Base-by-base conservation (phyloP, 169 alveolate species). In the Plasmodium inui region DNA sequence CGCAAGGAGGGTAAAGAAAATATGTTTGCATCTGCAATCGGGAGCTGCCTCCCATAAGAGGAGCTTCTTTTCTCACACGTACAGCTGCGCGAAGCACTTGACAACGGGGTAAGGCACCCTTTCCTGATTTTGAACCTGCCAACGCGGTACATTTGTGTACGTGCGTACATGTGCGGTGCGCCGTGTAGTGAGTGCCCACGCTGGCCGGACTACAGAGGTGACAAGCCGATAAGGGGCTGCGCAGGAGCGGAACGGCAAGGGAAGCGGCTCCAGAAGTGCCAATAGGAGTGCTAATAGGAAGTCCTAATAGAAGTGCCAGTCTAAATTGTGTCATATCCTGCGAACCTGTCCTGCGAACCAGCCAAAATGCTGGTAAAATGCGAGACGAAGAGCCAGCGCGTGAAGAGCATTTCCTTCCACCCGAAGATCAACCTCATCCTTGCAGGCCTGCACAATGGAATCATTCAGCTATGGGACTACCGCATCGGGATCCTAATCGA, bases 401-500 rank as follows among this genome's bases (percentile, higher is more conserved):
- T 98, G 84, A 99, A 99, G 97, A 99, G 99, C 37, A 89, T 98
- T 71, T 95, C 99, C 72, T 99, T 99, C 94, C 99, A 99, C 95
- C 99, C 99, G 30, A 97, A 97, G 30, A 96, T 98, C 83, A 99
- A 98, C 10, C 97, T 99, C 98, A 93, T 99, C 46, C 92, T 99
- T 57, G 98, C 98, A 9, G 98, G 99, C 3, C 95, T 98, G 61
- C 99, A 99, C 97, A 97, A 97, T 82, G 99, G 99, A 82, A 98
- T 96, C 70, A 98, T 99, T 32, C 98, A 98, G 79, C 95, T 98
- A 26, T 98, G 98, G 98, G 99, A 99, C 91, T 99, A 98, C 91
- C 94, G 98, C 73, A 97, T 98, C 53, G 96, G 97, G 6, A 83
- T 97, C 14, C 85, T 97, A 39, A 96, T 97, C 28, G 98, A 97